Evolutionary conservation across 495 filamentous ascomycete genomes (phyloP).

Genomic region (Xylaria telfairii): DNA sequence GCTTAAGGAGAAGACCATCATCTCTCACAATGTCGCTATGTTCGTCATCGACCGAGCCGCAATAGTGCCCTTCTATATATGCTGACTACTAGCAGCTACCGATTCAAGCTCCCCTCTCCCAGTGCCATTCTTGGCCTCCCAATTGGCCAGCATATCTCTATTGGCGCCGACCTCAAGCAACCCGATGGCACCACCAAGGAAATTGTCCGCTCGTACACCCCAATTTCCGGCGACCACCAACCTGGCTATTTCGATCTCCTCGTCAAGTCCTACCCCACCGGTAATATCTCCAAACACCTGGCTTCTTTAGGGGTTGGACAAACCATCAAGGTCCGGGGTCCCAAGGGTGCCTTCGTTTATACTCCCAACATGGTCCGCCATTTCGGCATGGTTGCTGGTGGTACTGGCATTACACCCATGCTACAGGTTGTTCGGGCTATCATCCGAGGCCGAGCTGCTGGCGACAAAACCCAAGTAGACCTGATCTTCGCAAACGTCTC

Average conservation of each 20-base stretch:
- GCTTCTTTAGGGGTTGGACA: slow-evolving; percentile 81
- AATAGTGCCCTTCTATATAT: not conserved
- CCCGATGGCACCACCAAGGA: slow-evolving; percentile 77
- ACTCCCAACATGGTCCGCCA: slow-evolving; percentile 90
- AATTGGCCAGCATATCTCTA: slow-evolving; percentile 98
- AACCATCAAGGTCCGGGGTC: slow-evolving; percentile 85
- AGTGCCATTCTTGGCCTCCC: slow-evolving; percentile 90
- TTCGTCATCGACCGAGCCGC: slow-evolving; percentile 41
- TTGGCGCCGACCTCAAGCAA: slow-evolving; percentile 74
- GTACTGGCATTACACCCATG: slow-evolving; percentile 98
- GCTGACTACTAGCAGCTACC: slow-evolving; percentile 65
- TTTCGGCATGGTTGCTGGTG: slow-evolving; percentile 98
- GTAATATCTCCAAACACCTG: slow-evolving; percentile 94
- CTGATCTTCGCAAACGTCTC: slow-evolving; percentile 97
- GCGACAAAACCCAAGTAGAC: slow-evolving; percentile 87
- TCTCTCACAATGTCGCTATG: slow-evolving; percentile 98
- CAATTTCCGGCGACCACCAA: slow-evolving; percentile 89
- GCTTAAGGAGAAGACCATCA: slow-evolving; percentile 86
- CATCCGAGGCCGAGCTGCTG: slow-evolving; percentile 76
- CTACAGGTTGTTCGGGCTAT: slow-evolving; percentile 93
- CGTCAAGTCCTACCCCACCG: slow-evolving; percentile 95
- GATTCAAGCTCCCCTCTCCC: slow-evolving; percentile 79
- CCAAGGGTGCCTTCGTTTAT: slow-evolving; percentile 97
- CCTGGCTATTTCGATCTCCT: slow-evolving; percentile 96
- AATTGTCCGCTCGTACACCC: slow-evolving; percentile 94